phyloP scores from a whole-genome alignment of 495 filamentous ascomycete species.

The Aspergillus mulundensis region DNA sequence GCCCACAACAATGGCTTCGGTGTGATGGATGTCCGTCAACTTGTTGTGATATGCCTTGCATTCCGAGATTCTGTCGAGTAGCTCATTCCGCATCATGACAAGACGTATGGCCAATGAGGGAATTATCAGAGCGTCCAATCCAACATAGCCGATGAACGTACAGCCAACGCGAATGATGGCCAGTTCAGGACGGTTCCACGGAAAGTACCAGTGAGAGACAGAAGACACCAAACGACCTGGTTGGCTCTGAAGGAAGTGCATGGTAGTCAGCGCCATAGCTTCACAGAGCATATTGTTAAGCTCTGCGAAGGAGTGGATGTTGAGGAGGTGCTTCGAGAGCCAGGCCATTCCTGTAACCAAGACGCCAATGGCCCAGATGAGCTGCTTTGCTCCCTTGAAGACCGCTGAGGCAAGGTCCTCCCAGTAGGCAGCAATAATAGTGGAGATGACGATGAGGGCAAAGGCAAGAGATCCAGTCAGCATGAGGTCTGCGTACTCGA shows the following conservation, averaged over 20 bases:
- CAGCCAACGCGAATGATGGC: neutral
- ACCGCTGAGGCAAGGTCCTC: neutral
- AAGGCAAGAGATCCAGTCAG: neutral
- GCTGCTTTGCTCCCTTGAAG: neutral
- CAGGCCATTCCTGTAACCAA: neutral
- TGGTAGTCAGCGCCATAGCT: neutral
- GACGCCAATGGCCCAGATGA: neutral
- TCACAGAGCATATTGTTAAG: neutral
- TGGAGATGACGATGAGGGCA: neutral
- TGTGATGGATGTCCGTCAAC: neutral
- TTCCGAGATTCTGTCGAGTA: neutral
- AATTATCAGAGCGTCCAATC: neutral
- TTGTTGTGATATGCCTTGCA: neutral
- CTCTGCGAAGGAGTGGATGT: neutral
- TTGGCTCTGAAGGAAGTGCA: neutral
- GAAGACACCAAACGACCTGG: neutral
- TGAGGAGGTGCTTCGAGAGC: neutral
- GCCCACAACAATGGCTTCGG: neutral
- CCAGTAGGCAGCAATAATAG: neutral
- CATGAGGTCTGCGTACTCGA: constrained; percentile 14
- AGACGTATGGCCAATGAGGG: neutral
- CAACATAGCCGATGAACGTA: neutral
- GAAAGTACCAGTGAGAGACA: constrained; percentile 7
- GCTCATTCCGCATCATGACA: neutral
- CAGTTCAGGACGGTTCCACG: constrained; percentile 1